Evolutionary conservation across 2,329 filamentous ascomycete species (phyloP).

Genomic region (Aschersonia sp.): DNA sequence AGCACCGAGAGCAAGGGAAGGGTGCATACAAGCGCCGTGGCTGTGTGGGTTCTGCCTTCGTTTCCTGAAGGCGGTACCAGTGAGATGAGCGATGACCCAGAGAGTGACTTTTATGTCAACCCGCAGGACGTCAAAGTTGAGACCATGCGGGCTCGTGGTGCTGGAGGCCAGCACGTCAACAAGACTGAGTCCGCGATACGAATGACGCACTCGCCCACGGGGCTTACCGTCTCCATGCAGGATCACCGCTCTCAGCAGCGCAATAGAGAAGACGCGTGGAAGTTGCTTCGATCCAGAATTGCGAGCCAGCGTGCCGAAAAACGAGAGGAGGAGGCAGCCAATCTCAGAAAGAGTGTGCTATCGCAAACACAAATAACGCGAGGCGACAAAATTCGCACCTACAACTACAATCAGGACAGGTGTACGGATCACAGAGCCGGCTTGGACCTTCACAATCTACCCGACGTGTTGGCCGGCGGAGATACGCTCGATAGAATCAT

Average conservation of each 20-base stretch:
- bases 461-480: slow-evolving; percentile 63
- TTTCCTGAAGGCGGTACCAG: slow-evolving; percentile 47
- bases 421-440: slow-evolving; percentile 84
- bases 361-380: slow-evolving; percentile 72
- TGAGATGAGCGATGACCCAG: slow-evolving; percentile 61
- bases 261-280: slow-evolving; percentile 82
- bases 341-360: slow-evolving; percentile 63
- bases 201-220: slow-evolving; percentile 79
- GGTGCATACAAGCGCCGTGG: slow-evolving; percentile 85
- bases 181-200: slow-evolving; percentile 94
- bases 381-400: slow-evolving; percentile 87
- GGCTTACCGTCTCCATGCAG: slow-evolving; percentile 80
- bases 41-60: slow-evolving; percentile 81
- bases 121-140: slow-evolving; percentile 70
- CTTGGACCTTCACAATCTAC: slow-evolving; percentile 64
- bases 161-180: slow-evolving; percentile 95
- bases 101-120: slow-evolving; percentile 83
- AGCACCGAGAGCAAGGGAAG: slow-evolving; percentile 82
- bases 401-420: slow-evolving; percentile 63
- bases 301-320: slow-evolving; percentile 70
- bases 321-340: slow-evolving; percentile 66
- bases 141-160: slow-evolving; percentile 82
- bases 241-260: slow-evolving; percentile 81
- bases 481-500: slow-evolving; percentile 61
- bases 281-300: slow-evolving; percentile 64